phyloP scores from a whole-genome alignment of 164 flowering plant genomes.

The Nelumbo lutea region DNA sequence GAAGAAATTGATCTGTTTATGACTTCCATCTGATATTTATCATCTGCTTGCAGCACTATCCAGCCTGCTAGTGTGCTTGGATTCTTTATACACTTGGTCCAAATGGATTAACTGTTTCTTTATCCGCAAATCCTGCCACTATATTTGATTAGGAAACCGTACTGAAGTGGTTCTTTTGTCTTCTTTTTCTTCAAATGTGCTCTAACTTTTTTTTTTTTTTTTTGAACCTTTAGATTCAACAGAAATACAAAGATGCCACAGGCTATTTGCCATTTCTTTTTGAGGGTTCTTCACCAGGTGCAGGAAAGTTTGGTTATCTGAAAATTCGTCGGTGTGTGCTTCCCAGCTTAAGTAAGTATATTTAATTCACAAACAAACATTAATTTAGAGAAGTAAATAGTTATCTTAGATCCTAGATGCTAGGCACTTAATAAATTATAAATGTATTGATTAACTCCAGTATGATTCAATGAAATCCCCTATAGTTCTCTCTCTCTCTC shows the following conservation, averaged over 20 bases:
- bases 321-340: constrained; percentile 54
- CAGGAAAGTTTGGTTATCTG: constrained; percentile 84
- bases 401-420: background rate
- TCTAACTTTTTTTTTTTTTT: background rate
- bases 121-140: background rate
- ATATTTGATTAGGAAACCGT: background rate
- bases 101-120: background rate
- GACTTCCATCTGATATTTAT: background rate
- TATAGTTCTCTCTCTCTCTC: no score
- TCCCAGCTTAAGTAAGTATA: constrained; percentile 2
- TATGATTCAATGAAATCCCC: no score
- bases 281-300: constrained; percentile 98
- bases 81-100: background rate
- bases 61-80: no score
- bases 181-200: background rate
- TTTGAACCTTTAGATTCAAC: constrained; percentile 59
- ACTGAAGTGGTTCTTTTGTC: background rate
- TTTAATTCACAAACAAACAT: background rate
- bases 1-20: background rate
- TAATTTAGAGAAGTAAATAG: background rate
- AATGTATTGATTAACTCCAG: no score
- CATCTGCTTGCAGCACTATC: no score
- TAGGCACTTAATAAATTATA: no score
- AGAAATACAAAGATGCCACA: constrained; percentile 74
- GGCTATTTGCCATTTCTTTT: constrained; percentile 74